phyloP scores from a whole-genome alignment of 202 grass and related monocot genomes.

The Hordeum pubiflorum region DNA sequence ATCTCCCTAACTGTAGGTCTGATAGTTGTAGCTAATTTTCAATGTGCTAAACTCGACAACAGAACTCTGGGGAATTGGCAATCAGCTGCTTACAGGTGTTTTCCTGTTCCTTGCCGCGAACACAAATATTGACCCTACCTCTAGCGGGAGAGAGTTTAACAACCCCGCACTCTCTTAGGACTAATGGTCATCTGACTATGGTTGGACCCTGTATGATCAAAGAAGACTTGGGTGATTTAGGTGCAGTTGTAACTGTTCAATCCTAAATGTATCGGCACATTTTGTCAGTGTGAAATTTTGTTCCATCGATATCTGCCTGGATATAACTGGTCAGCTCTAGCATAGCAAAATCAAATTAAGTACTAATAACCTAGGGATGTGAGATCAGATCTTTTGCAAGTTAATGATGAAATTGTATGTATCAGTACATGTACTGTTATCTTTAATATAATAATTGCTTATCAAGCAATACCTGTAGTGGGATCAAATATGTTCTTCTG shows the following conservation, averaged over 20 bases:
- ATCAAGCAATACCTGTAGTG: neutral
- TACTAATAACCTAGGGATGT: neutral
- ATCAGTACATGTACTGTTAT: conserved; percentile 15
- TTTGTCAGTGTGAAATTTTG: conserved; percentile 3
- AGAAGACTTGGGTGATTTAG: conserved; percentile 13
- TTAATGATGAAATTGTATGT: neutral
- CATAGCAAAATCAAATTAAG: neutral
- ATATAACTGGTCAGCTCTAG: neutral
- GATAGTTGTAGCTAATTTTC: neutral
- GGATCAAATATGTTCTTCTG: neutral
- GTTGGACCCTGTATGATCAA: neutral
- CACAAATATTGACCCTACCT: neutral
- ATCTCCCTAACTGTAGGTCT: neutral
- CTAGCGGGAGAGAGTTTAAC: conserved; percentile 1
- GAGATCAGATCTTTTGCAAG: conserved; percentile 1
- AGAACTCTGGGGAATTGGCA: neutral
- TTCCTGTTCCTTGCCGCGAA: neutral
- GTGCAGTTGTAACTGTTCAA: neutral
- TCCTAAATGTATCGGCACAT: conserved; percentile 12
- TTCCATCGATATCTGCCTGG: conserved; percentile 4
- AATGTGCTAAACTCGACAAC: neutral
- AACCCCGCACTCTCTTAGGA: conserved; percentile 10
- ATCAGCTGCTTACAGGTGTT: neutral
- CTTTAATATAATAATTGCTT: neutral
- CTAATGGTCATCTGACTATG: neutral